These are phyloP conservation scores for Thielaviopsis ethacetica DNA, from an alignment of 2,329 filamentous ascomycete genomes.

Conservation along the genomic window DNA sequence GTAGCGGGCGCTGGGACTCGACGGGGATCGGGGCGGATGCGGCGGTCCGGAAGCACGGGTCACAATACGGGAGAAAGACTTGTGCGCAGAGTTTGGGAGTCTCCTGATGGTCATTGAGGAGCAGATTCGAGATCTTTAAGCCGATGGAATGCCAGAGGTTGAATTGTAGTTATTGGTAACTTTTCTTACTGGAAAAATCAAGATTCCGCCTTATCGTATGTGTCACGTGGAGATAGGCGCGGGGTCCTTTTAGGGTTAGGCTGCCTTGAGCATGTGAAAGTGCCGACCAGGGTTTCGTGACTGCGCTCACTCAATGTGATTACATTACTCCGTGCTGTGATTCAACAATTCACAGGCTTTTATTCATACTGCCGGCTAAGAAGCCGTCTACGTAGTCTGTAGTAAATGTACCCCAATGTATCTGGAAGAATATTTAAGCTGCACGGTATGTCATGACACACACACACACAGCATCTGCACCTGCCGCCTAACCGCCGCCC, in stretches of 20 bases:
- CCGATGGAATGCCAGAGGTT: not conserved
- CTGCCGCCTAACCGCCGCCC: constrained; percentile 1
- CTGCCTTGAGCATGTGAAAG: not conserved
- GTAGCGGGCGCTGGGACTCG: not conserved
- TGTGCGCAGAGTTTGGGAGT: not conserved
- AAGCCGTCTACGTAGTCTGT: no score
- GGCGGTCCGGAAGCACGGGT: not conserved
- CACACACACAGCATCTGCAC: not conserved
- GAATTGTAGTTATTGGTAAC: no score
- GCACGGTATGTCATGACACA: no score
- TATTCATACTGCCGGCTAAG: no score
- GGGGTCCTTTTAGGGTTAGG: not conserved
- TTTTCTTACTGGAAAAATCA: not conserved
- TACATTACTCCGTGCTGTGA: no score
- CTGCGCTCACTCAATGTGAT: no score
- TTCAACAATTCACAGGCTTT: no score
- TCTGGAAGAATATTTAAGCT: no score
- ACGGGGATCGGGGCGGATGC: not conserved
- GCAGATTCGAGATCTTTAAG: not conserved
- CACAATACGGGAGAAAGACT: not conserved
- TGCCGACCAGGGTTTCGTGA: not conserved
- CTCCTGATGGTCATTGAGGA: constrained; percentile 3
- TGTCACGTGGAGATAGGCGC: not conserved
- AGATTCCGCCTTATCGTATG: not conserved
- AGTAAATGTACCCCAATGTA: no score